These are phyloP conservation scores for Trichoderma pleuroti DNA, from an alignment of 2,329 filamentous ascomycete species.

Conservation along the genomic window DNA sequence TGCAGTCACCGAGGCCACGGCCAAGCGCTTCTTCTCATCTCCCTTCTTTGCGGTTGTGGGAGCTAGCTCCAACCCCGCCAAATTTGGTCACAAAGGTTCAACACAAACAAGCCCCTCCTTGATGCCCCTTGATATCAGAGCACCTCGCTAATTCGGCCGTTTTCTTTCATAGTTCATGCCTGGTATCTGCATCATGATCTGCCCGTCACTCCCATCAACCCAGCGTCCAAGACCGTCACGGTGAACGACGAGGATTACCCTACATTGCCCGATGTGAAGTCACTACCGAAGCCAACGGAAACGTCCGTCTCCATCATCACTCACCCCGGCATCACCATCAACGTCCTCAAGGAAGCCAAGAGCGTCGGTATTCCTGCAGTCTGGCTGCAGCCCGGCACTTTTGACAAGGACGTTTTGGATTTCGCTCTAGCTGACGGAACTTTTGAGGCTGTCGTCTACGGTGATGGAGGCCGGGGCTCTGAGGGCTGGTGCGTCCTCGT, in stretches of 20 bases:
- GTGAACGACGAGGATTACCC: conserved; percentile 55
- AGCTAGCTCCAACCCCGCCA: conserved; percentile 77
- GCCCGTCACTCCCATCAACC: conserved; percentile 80
- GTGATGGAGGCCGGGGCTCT: conserved; percentile 58
- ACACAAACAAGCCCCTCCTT: not conserved
- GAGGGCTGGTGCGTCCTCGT: conserved; percentile 89
- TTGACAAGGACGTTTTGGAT: conserved; percentile 68
- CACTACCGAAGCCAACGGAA: conserved; percentile 61
- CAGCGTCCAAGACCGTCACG: conserved; percentile 61
- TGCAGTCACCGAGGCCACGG: conserved; percentile 62
- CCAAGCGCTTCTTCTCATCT: conserved; percentile 75
- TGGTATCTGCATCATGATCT: conserved; percentile 82
- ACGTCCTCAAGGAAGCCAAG: conserved; percentile 74
- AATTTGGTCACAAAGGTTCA: conserved; percentile 83
- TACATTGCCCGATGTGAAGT: conserved; percentile 62
- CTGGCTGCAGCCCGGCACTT: conserved; percentile 90
- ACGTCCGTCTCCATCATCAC: conserved; percentile 86
- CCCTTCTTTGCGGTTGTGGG: conserved; percentile 84
- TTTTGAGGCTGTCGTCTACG: conserved; percentile 69
- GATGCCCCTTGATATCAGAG: not conserved
- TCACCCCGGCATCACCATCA: conserved; percentile 70
- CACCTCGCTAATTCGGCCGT: not conserved
- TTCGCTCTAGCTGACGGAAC: conserved; percentile 58
- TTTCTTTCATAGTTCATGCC: conserved; percentile 62
- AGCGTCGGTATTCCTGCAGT: conserved; percentile 68